Conservation (phyloP, 805 yeast species). For the Candida chauliodis region DNA sequence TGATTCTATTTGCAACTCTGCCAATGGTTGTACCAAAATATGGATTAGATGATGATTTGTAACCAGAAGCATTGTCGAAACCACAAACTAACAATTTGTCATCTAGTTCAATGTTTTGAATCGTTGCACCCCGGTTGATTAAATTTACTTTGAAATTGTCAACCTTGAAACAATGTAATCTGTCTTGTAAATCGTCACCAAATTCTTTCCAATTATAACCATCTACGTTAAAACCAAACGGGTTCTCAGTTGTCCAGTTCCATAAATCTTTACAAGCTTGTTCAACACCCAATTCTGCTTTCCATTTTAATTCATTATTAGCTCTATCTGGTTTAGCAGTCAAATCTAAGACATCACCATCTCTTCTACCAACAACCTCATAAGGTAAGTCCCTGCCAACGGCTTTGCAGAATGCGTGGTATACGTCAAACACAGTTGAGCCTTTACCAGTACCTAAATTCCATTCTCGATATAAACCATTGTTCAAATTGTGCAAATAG, state of each 20-base stretch:
- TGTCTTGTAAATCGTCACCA: conserved; percentile 22
- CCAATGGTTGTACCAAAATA: conserved; percentile 66
- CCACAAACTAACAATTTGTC: conserved; percentile 40
- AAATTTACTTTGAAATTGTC: conserved; percentile 36
- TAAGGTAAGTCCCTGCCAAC: conserved; percentile 63
- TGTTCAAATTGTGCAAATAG: conserved; percentile 40
- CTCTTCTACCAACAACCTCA: conserved; percentile 63
- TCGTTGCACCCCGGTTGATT: conserved; percentile 50
- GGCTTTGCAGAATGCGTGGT: conserved; percentile 59
- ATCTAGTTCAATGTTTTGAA: conserved; percentile 39
- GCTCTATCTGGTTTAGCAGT: conserved; percentile 73
- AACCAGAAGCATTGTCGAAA: conserved; percentile 31
- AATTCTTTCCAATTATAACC: conserved; percentile 33
- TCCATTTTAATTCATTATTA: conserved; percentile 62
- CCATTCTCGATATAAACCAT: conserved; percentile 70
- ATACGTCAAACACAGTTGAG: conserved; percentile 71
- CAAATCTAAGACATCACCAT: conserved; percentile 73
- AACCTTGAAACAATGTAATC: conserved; percentile 32
- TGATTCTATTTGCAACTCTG: conserved; percentile 59
- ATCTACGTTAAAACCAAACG: conserved; percentile 49
- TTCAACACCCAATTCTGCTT: conserved; percentile 50
- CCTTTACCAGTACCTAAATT: conserved; percentile 81
- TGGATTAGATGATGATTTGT: conserved; percentile 36
- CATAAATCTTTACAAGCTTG: conserved; percentile 71
- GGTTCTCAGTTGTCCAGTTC: conserved; percentile 72